Base-by-base conservation (phyloP, 2,329 filamentous ascomycete genomes). In the Apiospora hydei region DNA sequence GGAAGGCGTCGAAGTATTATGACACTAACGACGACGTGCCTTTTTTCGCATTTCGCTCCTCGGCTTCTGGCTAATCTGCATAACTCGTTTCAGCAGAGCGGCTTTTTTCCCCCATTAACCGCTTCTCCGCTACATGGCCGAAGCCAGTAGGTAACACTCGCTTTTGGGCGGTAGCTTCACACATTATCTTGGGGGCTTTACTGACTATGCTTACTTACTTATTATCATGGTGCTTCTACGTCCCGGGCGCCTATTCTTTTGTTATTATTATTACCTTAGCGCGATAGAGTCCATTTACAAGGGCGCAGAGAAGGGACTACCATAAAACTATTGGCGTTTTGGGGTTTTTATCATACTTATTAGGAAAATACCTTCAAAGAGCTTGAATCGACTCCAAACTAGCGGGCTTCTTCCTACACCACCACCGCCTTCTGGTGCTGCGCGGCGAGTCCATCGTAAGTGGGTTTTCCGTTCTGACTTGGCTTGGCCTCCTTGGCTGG, bases 1-100 rank as follows among this genome's bases (percentile, higher is more conserved):
- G 46, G 88, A 88, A 68, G 88, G 86, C 4, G 85, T 88, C 76
- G 88, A 88, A 77, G 85, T 90, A 14, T 80, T 76, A 78, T 82
- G 78, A 82, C 77, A 41, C 44, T 72, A 61, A 44, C 67, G 64
- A 70, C 67, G 70, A 26, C 38, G 24, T 46, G 13, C 3, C 13
- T 18, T 49, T 18, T n/a, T 69, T 43, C 61, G 61, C 30, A 66
- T 43, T 69, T 21, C 30, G 53, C 16, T 11, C 53, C 16, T n/a
- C 30, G 7, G 21, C 30, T 38, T 38, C 41, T 34, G 13, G 57
- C 68, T 34, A 57, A 57, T 57, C 30, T 41, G 46, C 68, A 57
- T 69, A 64, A n/a, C 57, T 64, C 49, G 18, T 69, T 69, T 57
- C 38, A 69, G 38, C 34, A 41, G 66, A 51, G 68, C 68, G 47